Evolutionary conservation across 495 filamentous ascomycete species (phyloP).

Genomic region (Tuber aestivum): DNA sequence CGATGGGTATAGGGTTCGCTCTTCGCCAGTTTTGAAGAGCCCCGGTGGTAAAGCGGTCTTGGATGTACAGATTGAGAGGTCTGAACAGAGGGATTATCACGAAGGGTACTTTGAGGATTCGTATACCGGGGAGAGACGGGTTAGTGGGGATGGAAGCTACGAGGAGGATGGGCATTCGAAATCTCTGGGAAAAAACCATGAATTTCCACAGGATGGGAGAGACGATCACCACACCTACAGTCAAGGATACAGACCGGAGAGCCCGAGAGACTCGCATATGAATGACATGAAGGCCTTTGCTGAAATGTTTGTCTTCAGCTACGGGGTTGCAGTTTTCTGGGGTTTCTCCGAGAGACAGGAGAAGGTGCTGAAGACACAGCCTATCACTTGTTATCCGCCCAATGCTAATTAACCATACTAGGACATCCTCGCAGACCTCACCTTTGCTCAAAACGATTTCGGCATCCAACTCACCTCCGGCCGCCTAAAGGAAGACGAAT

Average conservation of each 20-base stretch:
- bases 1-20: slow-evolving; percentile 79
- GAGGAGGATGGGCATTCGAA: slow-evolving; percentile 40
- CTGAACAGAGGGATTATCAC: slow-evolving; percentile 80
- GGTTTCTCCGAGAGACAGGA: slow-evolving; percentile 94
- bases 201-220: slow-evolving; percentile 22
- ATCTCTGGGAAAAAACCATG: slow-evolving; percentile 9
- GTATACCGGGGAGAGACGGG: slow-evolving; percentile 42
- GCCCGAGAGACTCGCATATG: slow-evolving; percentile 39
- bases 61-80: slow-evolving; percentile 94
- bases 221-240: slow-evolving; percentile 11
- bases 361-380: slow-evolving; percentile 49
- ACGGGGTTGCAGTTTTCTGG: slow-evolving; percentile 98
- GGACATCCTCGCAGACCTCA: slow-evolving; percentile 89
- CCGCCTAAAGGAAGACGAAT: slow-evolving; percentile 60
- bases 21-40: slow-evolving; percentile 83
- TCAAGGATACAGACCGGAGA: slow-evolving; percentile 35
- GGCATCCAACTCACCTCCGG: slow-evolving; percentile 42
- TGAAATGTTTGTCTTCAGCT: slow-evolving; percentile 97
- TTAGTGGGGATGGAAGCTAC: slow-evolving; percentile 42
- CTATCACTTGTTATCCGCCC: not conserved
- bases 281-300: slow-evolving; percentile 55
- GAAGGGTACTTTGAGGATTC: slow-evolving; percentile 71
- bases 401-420: slow-evolving; percentile 12
- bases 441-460: slow-evolving; percentile 63
- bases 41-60: slow-evolving; percentile 87